Base-by-base conservation (phyloP, 805 yeast genomes). In the Myxozyma nipponensis region DNA sequence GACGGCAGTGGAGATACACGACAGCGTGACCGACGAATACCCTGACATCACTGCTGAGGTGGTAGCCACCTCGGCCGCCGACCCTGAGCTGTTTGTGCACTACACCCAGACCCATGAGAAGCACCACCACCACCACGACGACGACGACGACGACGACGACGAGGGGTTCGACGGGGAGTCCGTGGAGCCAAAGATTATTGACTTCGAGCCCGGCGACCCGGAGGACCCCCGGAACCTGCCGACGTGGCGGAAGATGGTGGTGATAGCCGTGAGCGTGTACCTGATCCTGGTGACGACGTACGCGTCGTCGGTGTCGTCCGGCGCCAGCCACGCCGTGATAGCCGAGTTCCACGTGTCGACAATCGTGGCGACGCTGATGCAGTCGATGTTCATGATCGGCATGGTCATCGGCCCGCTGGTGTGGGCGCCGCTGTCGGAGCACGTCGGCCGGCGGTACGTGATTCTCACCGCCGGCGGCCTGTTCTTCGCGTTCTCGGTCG, bases 351-450 rank as follows among this genome's bases (percentile, higher is more conserved):
- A 65, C 17, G 72, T 75, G 3, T 66, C 75, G n/a, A 65, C 66
- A 0, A 67, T 69, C 6, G 70, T 78, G 3, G 59, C 70, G 34
- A 70, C 79, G 1, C 64, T 80, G 51, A 75, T 77, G 2, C 77
- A 81, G 10, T 74, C 83, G 0, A 69, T 81, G 32, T 81, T 76
- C 67, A 74, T 82, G 35, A 69, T 80, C n/a, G 96, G 96, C 5
- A 89, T 87, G 64, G 76, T 88, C 24, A 73, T 87, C 22, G 96
- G 96, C 34, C 96, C 96, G 1, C 71, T 88, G 54, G 56, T 88
- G 23, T 88, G 95, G 95, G 86, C 95, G 13, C 96, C 96, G 6
- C 69, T 87, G 39, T 78, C 87, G 28, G 96, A 88, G 69, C 81
- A 82, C 61, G 79, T 83, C 61, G 96, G 96, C 42, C 77, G 96